phyloP scores from a whole-genome alignment of 2,329 filamentous ascomycete genomes.

The Colletotrichum echinochloae region DNA sequence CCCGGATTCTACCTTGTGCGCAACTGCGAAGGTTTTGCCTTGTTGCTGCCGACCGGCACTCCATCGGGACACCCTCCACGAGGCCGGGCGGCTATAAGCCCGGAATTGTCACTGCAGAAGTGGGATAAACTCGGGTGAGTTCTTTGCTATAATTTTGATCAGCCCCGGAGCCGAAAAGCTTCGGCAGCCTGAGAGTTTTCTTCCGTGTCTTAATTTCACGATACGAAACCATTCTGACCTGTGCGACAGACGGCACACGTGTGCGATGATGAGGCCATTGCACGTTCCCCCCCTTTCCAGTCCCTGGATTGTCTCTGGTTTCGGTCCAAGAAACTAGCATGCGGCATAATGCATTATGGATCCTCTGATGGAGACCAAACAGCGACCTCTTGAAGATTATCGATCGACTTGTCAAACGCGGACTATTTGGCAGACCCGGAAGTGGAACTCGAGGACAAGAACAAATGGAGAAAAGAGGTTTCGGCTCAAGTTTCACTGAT shows the following conservation, averaged over 20 bases:
- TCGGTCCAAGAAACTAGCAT: no score
- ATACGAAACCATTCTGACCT: no score
- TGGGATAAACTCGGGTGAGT: constrained; percentile 4
- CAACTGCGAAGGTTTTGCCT: not conserved
- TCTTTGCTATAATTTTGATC: constrained; percentile 2
- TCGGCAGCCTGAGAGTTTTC: not conserved
- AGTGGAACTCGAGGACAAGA: not conserved
- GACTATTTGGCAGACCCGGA: constrained; percentile 1
- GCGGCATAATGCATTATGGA: not conserved
- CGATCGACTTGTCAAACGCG: not conserved
- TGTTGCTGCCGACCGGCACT: not conserved
- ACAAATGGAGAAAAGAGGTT: constrained; percentile 23
- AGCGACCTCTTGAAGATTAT: not conserved
- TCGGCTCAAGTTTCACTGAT: constrained; percentile 32
- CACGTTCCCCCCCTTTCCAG: not conserved
- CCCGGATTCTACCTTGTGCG: not conserved
- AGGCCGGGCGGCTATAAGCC: constrained; percentile 18
- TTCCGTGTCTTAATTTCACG: no score
- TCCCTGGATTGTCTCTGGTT: not conserved
- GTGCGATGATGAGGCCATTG: no score
- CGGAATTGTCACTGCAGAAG: constrained; percentile 9
- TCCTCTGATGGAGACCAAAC: no score
- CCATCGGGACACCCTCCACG: not conserved
- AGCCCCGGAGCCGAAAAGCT: constrained; percentile 7
- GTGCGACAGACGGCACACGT: not conserved